Evolutionary conservation across 176 grass and related monocot genomes (phyloP).

Genomic region (Triticum urartu): DNA sequence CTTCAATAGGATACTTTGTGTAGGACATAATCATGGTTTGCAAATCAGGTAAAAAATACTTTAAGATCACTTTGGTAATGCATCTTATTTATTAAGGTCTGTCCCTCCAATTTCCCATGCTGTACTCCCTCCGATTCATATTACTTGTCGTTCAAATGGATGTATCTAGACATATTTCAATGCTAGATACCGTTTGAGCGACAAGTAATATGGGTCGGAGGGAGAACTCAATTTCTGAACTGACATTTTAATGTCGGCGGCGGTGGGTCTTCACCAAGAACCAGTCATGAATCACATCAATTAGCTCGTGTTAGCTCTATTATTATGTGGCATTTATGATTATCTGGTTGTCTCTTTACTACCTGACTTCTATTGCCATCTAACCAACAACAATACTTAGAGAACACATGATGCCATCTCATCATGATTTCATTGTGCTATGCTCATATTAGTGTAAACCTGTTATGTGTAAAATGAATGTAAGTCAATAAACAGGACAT

Average conservation of each 20-base stretch:
- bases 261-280: background rate
- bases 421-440: background rate
- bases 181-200: too few relatives aligned
- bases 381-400: background rate
- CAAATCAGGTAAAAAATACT: background rate
- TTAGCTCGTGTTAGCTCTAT: background rate
- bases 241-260: background rate
- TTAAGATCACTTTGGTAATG: background rate
- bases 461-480: background rate
- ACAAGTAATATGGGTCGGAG: too few relatives aligned
- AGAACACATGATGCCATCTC: background rate
- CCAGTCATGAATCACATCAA: background rate
- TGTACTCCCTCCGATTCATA: too few relatives aligned
- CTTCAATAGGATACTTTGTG: background rate
- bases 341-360: background rate
- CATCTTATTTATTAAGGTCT: background rate
- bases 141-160: too few relatives aligned
- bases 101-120: too few relatives aligned
- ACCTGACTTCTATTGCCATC: background rate
- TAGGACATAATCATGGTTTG: background rate
- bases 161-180: too few relatives aligned
- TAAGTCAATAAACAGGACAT: background rate
- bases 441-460: conserved; percentile 2
- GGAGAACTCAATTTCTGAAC: background rate
- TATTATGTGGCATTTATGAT: background rate